Base-by-base conservation (phyloP, 2,329 filamentous ascomycete genomes). In the Nannizzia gypsea region DNA sequence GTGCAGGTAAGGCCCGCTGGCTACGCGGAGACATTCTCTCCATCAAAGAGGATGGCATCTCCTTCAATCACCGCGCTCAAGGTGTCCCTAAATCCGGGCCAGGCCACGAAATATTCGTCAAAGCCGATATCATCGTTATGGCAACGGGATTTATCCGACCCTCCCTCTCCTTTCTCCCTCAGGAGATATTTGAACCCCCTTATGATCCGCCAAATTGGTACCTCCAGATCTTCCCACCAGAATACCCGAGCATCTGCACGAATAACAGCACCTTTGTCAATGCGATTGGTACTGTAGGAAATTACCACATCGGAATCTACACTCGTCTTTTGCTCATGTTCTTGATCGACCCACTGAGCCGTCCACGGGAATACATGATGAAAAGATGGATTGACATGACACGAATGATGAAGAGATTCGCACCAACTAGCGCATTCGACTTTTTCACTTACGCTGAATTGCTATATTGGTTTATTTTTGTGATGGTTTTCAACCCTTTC, bases 301-400 rank as follows among this genome's bases (percentile, higher is more conserved):
- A 93, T 71, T 92, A 88, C 80, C 89, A 95, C 67, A 92, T 95
- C 52, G 90, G 89, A 3, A 92, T 95, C 67, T 95, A 93, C 74
- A 95, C 89, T 0, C 81, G 90, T 3, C 87, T 95, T 63, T 76
- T 95, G 5, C 81, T 95, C 65, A 92, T 93, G 88, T 93, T 93
- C 70, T 79, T 95, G 59, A 79, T 86, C 13, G 89, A 95, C 67
- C 89, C 89, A 0, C 74, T 92, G 22, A 85, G 88, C 0, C 80
- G 87, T 0, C 89, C 90, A 0, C 81, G 80, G 2, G 78, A 84
- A 3, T 83, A 80, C 64, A 86, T 87, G 83, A 95, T 93, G 88
- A 81, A 87, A 73, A 79, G 83, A 24, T 95, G 90, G 89, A 90
- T 95, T 66, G 87, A 90, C 68, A 88, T 92, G 80, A 95, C 89